Evolutionary conservation across 2,329 filamentous ascomycete species (phyloP), one percentile per base, ranked within the genome.

Genomic region (Alternaria dauci): DNA sequence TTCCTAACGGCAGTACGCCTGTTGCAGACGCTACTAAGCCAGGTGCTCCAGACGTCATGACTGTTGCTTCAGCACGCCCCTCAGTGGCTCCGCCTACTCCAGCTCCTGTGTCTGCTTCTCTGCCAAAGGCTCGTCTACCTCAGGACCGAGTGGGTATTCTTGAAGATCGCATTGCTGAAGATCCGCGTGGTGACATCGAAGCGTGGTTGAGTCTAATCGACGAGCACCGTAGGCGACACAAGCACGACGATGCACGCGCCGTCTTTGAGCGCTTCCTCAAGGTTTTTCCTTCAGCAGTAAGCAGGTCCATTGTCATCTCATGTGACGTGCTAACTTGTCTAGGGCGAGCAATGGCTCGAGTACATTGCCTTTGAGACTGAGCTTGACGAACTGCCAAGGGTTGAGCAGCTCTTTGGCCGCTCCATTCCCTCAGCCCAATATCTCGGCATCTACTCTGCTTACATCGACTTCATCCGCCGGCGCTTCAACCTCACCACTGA

Each of bases 381-480:
- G 66, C 85, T 93, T 59, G 93, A 96, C 71, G 92, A 97, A 66
- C 90, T 95, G 61, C 84, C 86, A 58, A 88, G 88, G 47, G 89
- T 96, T 16, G 94, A 97, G 78, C 85, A 88, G 53, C 89, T 99
- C 23, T 97, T 99, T 77, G 88, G 88, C 65, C 87, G 88, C 68
- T 93, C 91, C 32, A 86, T 99, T 39, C 85, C 93, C 69, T 87
- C 87, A 8, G 89, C 95, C 20, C 90, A 92, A 11, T 92, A 94
- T 75, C 90, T 98, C 39, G 87, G 91, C 63, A 86, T 99, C 20
- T 99, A 94, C 93, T 93, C 91, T 7, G 87, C 93, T 32, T 99
- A 99, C 77, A 88, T 99, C 63, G 93, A 97, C 79, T 97, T 98
- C 77, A 92, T 98, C 64, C 92, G 95, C 54, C 91, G 95, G 48